Evolutionary conservation across 139 green algal species (phyloP).

Genomic region (Helicosporidium sp.): DNA sequence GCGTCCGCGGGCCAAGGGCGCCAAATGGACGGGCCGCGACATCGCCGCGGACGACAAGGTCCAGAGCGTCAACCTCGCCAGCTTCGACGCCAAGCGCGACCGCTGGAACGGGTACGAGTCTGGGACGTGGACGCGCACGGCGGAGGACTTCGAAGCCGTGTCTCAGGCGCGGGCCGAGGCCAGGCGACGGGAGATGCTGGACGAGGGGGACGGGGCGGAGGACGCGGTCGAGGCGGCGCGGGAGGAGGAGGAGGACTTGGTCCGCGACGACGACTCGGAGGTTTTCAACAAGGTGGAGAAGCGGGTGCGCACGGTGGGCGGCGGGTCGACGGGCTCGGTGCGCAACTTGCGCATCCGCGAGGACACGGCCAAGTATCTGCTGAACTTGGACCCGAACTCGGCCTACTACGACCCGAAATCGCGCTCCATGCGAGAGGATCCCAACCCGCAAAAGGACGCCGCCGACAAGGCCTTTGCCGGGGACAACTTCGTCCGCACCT

Average conservation of each 20-base stretch:
- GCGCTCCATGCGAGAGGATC: conserved; percentile 85
- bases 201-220: conserved; percentile 12
- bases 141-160: conserved; percentile 35
- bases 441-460: conserved; percentile 39
- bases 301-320: conserved; percentile 72
- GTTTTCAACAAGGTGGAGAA: conserved; percentile 91
- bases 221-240: conserved; percentile 10
- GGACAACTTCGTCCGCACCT: conserved; percentile 80
- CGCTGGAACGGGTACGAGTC: conserved; percentile 88
- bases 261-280: conserved; percentile 60
- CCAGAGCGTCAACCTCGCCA: conserved; percentile 51
- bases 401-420: conserved; percentile 98
- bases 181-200: neutral
- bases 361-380: conserved; percentile 97
- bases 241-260: conserved; percentile 58
- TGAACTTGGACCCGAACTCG: conserved; percentile 85
- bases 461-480: conserved; percentile 49
- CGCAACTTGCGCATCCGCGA: conserved; percentile 98
- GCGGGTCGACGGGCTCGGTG: conserved; percentile 63
- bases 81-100: conserved; percentile 84
- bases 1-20: conserved; percentile 65
- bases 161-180: conserved; percentile 23
- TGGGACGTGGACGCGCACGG: too few species aligned
- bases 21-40: conserved; percentile 70
- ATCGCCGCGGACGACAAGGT: conserved; percentile 91